These are phyloP conservation scores for Mucor sp. DNA, from an alignment of 371 early-diverging fungal species.

Conservation along the genomic window DNA sequence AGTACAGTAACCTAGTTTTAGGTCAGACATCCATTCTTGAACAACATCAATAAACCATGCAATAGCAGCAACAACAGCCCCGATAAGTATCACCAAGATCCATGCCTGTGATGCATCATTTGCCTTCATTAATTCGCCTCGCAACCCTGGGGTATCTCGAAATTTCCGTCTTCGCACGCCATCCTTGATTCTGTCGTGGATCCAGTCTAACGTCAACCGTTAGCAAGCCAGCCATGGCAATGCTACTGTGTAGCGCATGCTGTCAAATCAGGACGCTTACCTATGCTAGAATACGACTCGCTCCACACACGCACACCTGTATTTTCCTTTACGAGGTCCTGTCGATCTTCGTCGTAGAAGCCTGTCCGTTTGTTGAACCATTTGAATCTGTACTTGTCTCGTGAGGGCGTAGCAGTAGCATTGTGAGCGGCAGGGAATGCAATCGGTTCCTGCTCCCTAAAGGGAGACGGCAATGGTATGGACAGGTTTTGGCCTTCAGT, in stretches of 20 bases:
- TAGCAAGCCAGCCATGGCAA: not conserved
- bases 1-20: slow-evolving; percentile 85
- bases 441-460: slow-evolving; percentile 18
- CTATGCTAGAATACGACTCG: slow-evolving; percentile 73
- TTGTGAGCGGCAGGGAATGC: not conserved
- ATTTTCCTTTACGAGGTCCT: slow-evolving; percentile 59
- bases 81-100: slow-evolving; percentile 77
- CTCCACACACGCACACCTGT: slow-evolving; percentile 67
- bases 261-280: slow-evolving; percentile 47
- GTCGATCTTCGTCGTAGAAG: slow-evolving; percentile 56
- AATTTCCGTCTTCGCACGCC: slow-evolving; percentile 73
- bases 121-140: slow-evolving; percentile 60
- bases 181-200: slow-evolving; percentile 91
- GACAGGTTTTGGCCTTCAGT: slow-evolving; percentile 7
- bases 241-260: not conserved
- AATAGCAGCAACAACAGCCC: slow-evolving; percentile 66
- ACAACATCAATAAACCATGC: slow-evolving; percentile 85
- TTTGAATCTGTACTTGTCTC: slow-evolving; percentile 22
- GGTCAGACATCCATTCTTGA: slow-evolving; percentile 78
- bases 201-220: slow-evolving; percentile 70
- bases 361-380: slow-evolving; percentile 43
- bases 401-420: not conserved
- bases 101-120: slow-evolving; percentile 87
- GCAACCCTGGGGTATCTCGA: slow-evolving; percentile 53
- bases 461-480: slow-evolving; percentile 15